Evolutionary conservation across 2,329 filamentous ascomycete species (phyloP), one percentile per base, ranked within the genome.

Genomic region (Aspergillus bombycis): DNA sequence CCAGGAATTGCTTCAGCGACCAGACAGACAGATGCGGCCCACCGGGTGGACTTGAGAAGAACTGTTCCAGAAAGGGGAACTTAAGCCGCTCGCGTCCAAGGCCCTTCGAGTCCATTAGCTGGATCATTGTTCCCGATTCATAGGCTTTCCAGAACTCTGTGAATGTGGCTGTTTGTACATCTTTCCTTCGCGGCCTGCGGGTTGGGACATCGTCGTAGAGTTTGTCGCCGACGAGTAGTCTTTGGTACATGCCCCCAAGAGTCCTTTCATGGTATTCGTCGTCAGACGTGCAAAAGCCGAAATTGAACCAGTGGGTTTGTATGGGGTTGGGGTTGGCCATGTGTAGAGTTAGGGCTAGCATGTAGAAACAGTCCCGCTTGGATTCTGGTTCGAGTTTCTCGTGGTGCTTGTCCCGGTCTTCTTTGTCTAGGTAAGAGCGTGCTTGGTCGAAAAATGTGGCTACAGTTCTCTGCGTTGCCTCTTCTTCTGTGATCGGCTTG

Each of bases 181-280:
- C 7, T 26, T 4, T 4, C 23, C 2, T 10, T 7, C 14, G 3
- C 16, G 2, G 30, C 12, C n/a, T 19, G 28, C 6, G 6, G 9
- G 14, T 16, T 16, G 26, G 28, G 12, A 54, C 46, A 26, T 50
- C 46, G 5, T 50, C 14, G 4, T 14, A 48, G 2, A 14, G 2
- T 16, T 26, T 48, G 12, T 48, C 12, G 1, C 45, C 45, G 12
- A 28, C 2, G 12, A 50, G 46, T 30, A 50, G 14, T 28, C 7
- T 30, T 30, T 16, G 5, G 3, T 50, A 30, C 4, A 50, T 23
- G 2, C 3, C 16, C 8, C 46, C 26, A 6, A 28, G 26, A 19
- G 14, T 5, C 0, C 19, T 4, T 28, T 30, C 26, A 0, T 30
- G 0, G 0, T 12, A 2, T 50, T 50, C 46, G 0, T 19, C 14